Evolutionary conservation across 2,329 filamentous ascomycete genomes (phyloP).

Genomic region (Lasiodiplodia gonubiensis): DNA sequence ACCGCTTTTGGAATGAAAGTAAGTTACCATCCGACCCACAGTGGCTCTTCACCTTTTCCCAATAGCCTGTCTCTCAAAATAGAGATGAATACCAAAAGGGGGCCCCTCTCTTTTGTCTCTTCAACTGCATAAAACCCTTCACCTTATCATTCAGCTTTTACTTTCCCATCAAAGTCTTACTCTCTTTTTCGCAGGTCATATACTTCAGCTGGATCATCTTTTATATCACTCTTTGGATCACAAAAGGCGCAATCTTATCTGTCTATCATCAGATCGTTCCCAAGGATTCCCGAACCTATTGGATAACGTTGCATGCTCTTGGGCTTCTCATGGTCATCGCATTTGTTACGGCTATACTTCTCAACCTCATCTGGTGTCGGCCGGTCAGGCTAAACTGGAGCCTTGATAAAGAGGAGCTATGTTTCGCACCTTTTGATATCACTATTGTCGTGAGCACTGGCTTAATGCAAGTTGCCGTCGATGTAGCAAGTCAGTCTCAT

Average conservation of each 20-base stretch:
- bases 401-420: neutral
- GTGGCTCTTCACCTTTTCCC: no score
- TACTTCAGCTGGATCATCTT: conserved; percentile 15
- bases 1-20: neutral
- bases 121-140: no score
- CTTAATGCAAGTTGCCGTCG: neutral
- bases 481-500: neutral
- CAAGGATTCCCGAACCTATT: neutral
- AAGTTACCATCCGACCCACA: neutral
- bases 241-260: conserved; percentile 3
- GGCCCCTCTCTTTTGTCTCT: no score
- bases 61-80: no score
- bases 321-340: neutral
- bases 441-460: conserved; percentile 1
- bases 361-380: conserved; percentile 9
- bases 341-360: neutral
- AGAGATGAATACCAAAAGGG: no score
- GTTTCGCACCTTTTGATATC: conserved; percentile 3
- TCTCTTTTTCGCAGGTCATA: neutral
- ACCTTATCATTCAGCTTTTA: no score
- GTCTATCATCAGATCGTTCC: conserved; percentile 14
- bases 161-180: neutral
- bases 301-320: neutral
- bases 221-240: conserved; percentile 1
- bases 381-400: conserved; percentile 10